These are phyloP conservation scores for Oenanthe javanica DNA, from an alignment of 140 eudicot genomes.

Conservation along the genomic window DNA sequence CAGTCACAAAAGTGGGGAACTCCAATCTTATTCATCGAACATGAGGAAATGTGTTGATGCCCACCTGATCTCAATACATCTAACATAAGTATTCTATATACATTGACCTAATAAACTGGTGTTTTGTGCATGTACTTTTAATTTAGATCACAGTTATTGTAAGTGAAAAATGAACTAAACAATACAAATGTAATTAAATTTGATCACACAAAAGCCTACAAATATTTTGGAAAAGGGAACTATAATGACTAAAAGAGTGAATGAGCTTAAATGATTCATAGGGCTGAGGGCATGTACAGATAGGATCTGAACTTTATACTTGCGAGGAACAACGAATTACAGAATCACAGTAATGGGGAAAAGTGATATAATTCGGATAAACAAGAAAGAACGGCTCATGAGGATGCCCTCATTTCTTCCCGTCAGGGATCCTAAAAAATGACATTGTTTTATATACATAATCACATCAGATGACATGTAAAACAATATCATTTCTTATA, in stretches of 20 bases:
- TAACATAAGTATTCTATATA: not conserved
- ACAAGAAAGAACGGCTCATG: not conserved
- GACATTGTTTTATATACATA: not conserved
- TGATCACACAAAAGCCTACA: not conserved
- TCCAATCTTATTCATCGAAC: not conserved
- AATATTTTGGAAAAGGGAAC: not conserved
- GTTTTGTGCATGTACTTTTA: too few species aligned
- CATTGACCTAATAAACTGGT: not conserved
- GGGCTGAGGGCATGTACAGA: not conserved
- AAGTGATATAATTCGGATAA: not conserved
- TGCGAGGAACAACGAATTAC: not conserved
- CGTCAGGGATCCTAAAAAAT: not conserved
- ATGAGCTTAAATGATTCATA: not conserved
- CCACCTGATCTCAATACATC: too few species aligned
- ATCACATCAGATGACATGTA: not conserved
- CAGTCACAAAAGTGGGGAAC: not conserved
- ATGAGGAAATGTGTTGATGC: not conserved
- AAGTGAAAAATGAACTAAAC: not conserved
- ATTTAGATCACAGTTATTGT: not conserved
- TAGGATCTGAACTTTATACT: not conserved
- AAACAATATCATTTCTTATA: not conserved
- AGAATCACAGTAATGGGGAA: too few species aligned
- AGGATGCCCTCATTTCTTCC: not conserved
- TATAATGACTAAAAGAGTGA: not conserved
- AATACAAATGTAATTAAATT: not conserved